phyloP scores from a whole-genome alignment of 2,329 filamentous ascomycete species.

The Metarhizium anisopliae region DNA sequence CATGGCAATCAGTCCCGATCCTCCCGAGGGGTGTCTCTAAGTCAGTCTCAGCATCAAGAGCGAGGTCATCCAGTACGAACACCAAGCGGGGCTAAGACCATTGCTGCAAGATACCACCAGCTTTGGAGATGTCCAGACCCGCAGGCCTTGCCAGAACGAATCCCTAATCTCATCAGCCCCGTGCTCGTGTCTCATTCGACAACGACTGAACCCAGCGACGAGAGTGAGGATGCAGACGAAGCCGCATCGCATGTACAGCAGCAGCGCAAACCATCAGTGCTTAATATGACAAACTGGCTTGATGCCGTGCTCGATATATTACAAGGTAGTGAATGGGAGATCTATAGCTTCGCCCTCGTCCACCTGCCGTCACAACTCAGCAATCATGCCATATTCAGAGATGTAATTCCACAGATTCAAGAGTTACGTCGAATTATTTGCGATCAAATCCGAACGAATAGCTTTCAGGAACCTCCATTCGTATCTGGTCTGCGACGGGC shows the following conservation, averaged over 20 bases:
- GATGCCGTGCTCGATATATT: slow-evolving; percentile 67
- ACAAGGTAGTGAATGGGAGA: slow-evolving; percentile 74
- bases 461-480: slow-evolving; percentile 71
- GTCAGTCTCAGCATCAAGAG: slow-evolving; percentile 36
- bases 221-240: slow-evolving; percentile 10
- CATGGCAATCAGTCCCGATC: slow-evolving; percentile 28
- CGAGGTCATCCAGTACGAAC: slow-evolving; percentile 31
- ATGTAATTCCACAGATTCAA: slow-evolving; percentile 64
- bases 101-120: slow-evolving; percentile 33
- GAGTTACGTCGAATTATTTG: slow-evolving; percentile 69
- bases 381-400: slow-evolving; percentile 79
- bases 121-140: slow-evolving; percentile 51
- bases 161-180: slow-evolving; percentile 37
- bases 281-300: slow-evolving; percentile 64
- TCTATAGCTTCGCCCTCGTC: slow-evolving; percentile 83
- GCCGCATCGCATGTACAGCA: slow-evolving; percentile 21
- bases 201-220: background rate
- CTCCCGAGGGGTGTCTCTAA: slow-evolving; percentile 43
- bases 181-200: slow-evolving; percentile 35
- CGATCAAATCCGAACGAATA: slow-evolving; percentile 69
- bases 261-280: slow-evolving; percentile 24
- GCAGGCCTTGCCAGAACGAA: slow-evolving; percentile 42
- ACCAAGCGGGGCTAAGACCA: slow-evolving; percentile 28
- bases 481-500: slow-evolving; percentile 75
- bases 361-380: slow-evolving; percentile 80